Evolutionary conservation across 495 filamentous ascomycete genomes (phyloP), one percentile per base, ranked within the genome.

Genomic region (Aspergillus incahuasiensis): DNA sequence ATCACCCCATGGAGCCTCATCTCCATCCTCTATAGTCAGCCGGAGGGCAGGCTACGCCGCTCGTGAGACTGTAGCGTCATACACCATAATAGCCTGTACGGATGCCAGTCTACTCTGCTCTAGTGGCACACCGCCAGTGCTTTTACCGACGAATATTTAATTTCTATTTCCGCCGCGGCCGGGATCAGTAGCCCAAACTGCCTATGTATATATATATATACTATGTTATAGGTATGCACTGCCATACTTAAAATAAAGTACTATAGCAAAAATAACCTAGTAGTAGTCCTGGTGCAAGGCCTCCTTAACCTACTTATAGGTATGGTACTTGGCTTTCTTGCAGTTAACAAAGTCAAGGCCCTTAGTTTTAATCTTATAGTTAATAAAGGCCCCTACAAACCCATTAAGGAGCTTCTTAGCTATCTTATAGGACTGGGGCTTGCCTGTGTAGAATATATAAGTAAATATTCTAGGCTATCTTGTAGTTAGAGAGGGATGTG

Each of bases 321-420:
- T 86, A 35, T 86, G 74, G 46, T 68, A 74, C 72, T 86, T 86
- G 47, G 85, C 82, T 74, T 79, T 77, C 77, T 89, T 85, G 15
- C 77, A 71, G 71, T 90, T 86, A 58, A 85, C 63, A 56, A 73
- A 82, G 72, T 88, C 82, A 25, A 85, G 71, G n/a, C 86, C 86
- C 78, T 85, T 86, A 65, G 80, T 85, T 80, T 90, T 85, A 65
- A 83, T 68, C 35, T 89, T 73, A 64, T 83, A 85, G 74, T 90
- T 87, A 59, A 87, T 81, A 70, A 89, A 86, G 45, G 79, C 85
- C 51, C 79, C 86, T 32, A 82, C 85, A 41, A 88, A 65, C 54
- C 82, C 86, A 52, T 82, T 86, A 11, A 90, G 71, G 38, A 86
- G 58, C 71, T 90, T 86, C 75, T 90, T 89, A 71, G 88, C 87